These are phyloP conservation scores for Colletotrichum musae DNA, from an alignment of 2,329 filamentous ascomycete species.

Conservation along the genomic window DNA sequence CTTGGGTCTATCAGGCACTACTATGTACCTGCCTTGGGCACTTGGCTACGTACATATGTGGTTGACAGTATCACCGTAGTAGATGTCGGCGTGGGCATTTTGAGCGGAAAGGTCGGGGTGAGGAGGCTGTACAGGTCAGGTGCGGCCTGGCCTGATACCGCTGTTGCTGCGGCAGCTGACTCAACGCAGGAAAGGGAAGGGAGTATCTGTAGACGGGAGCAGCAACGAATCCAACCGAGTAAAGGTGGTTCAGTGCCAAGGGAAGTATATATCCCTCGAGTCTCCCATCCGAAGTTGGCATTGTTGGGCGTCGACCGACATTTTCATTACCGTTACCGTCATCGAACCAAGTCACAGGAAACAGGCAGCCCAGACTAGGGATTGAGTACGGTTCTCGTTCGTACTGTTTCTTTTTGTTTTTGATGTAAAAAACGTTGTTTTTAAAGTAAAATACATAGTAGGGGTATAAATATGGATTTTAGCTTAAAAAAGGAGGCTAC, in stretches of 20 bases:
- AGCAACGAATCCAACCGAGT: background rate
- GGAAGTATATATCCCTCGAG: background rate
- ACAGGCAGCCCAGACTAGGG: background rate
- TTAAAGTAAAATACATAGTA: too few species aligned
- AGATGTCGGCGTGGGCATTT: background rate
- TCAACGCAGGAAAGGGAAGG: slow-evolving; percentile 5
- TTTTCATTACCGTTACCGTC: slow-evolving; percentile 12
- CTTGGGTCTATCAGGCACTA: too few species aligned
- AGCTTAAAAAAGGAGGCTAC: too few species aligned
- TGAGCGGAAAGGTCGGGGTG: slow-evolving; percentile 18
- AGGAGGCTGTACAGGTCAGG: slow-evolving; percentile 41
- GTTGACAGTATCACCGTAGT: background rate
- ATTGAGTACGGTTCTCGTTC: too few species aligned
- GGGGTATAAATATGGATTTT: too few species aligned
- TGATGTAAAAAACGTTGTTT: too few species aligned
- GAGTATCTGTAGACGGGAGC: background rate
- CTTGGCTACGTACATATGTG: background rate
- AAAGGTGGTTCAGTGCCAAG: background rate
- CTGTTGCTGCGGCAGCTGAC: slow-evolving; percentile 12
- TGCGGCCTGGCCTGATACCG: slow-evolving; percentile 21
- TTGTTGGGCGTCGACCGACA: background rate
- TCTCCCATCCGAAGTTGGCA: slow-evolving; percentile 1
- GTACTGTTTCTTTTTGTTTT: too few species aligned
- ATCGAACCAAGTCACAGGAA: slow-evolving; percentile 11
- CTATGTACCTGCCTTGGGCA: too few species aligned